Base-by-base conservation (phyloP, 2,329 filamentous ascomycete genomes). In the Dactylellina sp. region DNA sequence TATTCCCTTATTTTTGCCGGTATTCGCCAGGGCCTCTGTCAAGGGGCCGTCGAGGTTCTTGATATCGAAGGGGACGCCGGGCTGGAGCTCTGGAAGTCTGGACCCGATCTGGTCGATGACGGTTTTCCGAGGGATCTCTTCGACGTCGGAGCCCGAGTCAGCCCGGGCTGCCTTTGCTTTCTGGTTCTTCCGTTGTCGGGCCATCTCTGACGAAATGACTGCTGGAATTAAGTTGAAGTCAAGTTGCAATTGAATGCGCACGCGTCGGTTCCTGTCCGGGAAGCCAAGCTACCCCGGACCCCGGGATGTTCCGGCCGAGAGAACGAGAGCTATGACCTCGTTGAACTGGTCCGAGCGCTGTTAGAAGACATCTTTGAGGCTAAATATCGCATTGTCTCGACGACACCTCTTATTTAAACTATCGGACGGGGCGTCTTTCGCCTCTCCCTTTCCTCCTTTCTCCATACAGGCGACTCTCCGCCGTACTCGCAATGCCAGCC, bases 41-140 rank as follows among this genome's bases (percentile, higher is more conserved):
- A 81, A 80, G 88, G 83, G 77, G 90, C 82, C 79, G 87, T 63
- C 35, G 12, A 72, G 52, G 1, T 65, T 16, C 11, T 60, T 56
- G 11, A 72, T n/a, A 25, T 65, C 53, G 47, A 72, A 72, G 2
- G 60, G 68, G n/a, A 72, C 60, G 22, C 68, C 68, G 25, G 55
- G 24, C 16, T 64, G n/a, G 16, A 72, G 35, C 1, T 46, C 80
- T 76, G 86, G 52, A 40, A 64, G 37, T 22, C 52, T 85, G 76
- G 91, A 86, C 60, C 89, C 84, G 71, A 91, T 91, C 28, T 93
- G 80, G 65, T 93, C 84, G 70, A 93, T 84, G n/a, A 95, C 84
- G 0, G 91, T 94, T 80, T 89, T 85, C 46, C 87, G 84, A 3
- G 82, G 82, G 0, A 72, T 50, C 22, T 72, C 68, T 55, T 72